Evolutionary conservation across 2,329 filamentous ascomycete species (phyloP).

Genomic region (Neofusicoccum cordaticola): DNA sequence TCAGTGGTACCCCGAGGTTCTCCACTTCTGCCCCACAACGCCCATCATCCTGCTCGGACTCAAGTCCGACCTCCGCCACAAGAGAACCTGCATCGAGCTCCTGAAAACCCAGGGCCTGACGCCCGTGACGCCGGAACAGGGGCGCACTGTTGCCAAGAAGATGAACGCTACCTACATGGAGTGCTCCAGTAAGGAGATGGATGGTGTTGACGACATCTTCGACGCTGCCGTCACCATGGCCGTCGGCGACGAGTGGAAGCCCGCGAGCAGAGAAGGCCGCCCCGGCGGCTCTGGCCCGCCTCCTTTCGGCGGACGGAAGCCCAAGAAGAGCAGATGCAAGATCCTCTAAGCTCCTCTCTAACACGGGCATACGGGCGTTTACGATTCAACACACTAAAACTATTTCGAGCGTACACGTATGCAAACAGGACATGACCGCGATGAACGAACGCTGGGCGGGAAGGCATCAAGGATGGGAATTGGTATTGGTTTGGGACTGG

Average conservation of each 20-base stretch:
- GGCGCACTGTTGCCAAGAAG: slow-evolving; percentile 79
- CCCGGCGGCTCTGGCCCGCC: slow-evolving; percentile 17
- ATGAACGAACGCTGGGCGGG: slow-evolving; percentile 17
- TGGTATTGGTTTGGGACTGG: not conserved
- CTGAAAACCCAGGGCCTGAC: slow-evolving; percentile 97
- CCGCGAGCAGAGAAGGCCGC: not conserved
- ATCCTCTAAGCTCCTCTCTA: slow-evolving; percentile 30
- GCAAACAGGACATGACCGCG: slow-evolving; percentile 7
- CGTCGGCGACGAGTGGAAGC: slow-evolving; percentile 64
- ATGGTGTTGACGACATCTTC: slow-evolving; percentile 94
- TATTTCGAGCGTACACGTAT: slow-evolving; percentile 5
- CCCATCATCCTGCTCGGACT: slow-evolving; percentile 93
- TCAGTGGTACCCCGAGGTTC: slow-evolving; percentile 98
- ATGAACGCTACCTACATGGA: slow-evolving; percentile 97
- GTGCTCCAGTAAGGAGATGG: slow-evolving; percentile 97
- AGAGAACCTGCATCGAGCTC: slow-evolving; percentile 96
- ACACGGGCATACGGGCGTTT: not conserved
- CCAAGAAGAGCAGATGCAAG: slow-evolving; percentile 39
- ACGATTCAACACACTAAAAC: not conserved
- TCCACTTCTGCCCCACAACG: slow-evolving; percentile 97
- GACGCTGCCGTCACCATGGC: slow-evolving; percentile 86
- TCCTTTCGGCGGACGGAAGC: slow-evolving; percentile 32
- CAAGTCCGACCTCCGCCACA: slow-evolving; percentile 93
- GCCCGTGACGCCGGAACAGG: slow-evolving; percentile 89
- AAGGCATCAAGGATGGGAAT: not conserved